Conservation (phyloP, 2,329 filamentous ascomycete species). For the Ophiosphaerella korrae region DNA sequence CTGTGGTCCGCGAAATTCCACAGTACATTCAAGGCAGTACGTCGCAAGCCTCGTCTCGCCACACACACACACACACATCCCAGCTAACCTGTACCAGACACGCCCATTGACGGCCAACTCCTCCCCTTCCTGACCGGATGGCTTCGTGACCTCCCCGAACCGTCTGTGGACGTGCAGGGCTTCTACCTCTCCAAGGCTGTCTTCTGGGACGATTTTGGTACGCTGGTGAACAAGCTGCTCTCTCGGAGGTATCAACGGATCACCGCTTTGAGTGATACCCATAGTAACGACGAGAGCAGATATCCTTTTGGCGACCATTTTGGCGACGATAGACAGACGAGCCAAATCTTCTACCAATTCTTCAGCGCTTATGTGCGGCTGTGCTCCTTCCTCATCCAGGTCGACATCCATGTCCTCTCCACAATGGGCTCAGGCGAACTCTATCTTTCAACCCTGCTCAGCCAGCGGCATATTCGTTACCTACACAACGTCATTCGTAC, state of each 20-base stretch:
- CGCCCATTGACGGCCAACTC: constrained; percentile 25
- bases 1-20: constrained; percentile 28
- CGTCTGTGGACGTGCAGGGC: constrained; percentile 18
- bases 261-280: constrained; percentile 8
- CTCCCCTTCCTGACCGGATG: constrained; percentile 32
- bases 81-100: constrained; percentile 10
- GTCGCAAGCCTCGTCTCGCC: constrained; percentile 1
- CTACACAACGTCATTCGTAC: constrained; percentile 28
- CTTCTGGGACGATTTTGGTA: constrained; percentile 44
- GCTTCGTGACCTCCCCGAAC: constrained; percentile 35
- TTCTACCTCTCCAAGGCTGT: constrained; percentile 34
- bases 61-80: constrained; percentile 6
- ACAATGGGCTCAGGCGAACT: constrained; percentile 17
- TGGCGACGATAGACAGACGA: constrained; percentile 26
- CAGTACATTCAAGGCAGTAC: constrained; percentile 34
- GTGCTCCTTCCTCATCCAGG: constrained; percentile 31
- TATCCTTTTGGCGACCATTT: constrained; percentile 36
- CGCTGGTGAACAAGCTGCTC: constrained; percentile 34
- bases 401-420: constrained; percentile 32
- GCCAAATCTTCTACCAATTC: constrained; percentile 33
- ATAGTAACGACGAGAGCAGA: constrained; percentile 26
- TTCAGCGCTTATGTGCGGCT: constrained; percentile 35
- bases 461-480: constrained; percentile 36
- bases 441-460: constrained; percentile 25
- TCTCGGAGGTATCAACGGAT: constrained; percentile 30